A percentile compares a stretch with the other conserved stretches of the same genome.
These are phyloP conservation scores for Gremmenia infestans DNA, from an alignment of 2,329 filamentous ascomycete species.

Conservation along the genomic window DNA sequence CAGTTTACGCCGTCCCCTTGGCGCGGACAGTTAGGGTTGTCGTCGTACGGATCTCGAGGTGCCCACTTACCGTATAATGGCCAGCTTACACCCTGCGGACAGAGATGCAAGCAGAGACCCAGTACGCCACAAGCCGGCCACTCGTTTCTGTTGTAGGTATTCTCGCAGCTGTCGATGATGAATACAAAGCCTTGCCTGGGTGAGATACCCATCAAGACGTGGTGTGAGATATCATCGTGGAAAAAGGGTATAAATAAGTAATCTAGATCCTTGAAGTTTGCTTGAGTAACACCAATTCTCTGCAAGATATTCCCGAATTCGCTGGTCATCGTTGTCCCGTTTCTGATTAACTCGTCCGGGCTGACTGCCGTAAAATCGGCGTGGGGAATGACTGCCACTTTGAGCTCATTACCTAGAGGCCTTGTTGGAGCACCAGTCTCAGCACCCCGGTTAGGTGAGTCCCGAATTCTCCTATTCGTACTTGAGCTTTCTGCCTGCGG, in stretches of 20 bases:
- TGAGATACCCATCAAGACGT: neutral
- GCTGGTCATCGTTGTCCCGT: neutral
- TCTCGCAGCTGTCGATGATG: neutral
- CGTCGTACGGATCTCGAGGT: neutral
- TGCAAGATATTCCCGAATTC: neutral
- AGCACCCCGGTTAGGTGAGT: neutral
- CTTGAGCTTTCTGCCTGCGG: neutral
- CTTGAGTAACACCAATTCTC: neutral
- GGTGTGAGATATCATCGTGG: neutral
- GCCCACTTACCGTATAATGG: neutral
- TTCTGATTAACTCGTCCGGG: neutral
- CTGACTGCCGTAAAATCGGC: neutral
- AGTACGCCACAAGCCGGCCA: neutral
- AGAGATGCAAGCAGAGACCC: neutral
- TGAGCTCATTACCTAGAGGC: neutral
- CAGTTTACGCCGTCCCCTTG: neutral
- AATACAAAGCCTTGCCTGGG: neutral
- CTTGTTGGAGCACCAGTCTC: neutral
- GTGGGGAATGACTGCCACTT: neutral
- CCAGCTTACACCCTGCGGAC: neutral
- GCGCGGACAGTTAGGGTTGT: neutral
- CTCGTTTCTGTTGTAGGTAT: neutral
- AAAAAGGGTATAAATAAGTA: neutral
- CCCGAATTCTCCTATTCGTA: neutral
- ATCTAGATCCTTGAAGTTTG: neutral